Percentiles rank a stretch among this genome's conserved stretches.
Conservation (phyloP, 2,329 filamentous ascomycete genomes). For the Chrysosporium queenslandicum region DNA sequence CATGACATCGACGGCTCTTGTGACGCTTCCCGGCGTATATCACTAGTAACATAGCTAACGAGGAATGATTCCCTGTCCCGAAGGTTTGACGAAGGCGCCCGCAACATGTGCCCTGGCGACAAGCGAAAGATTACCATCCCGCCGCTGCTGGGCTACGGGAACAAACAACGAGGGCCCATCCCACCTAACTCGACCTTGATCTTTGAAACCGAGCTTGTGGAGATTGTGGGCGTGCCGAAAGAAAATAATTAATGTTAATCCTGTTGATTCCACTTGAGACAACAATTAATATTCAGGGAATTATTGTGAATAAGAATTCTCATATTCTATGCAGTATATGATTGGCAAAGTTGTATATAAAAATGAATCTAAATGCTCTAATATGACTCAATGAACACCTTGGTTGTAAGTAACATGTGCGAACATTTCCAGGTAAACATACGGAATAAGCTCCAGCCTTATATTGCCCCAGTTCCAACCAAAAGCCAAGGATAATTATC, state of each 20-base stretch:
- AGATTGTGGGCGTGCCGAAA: slow-evolving; percentile 61
- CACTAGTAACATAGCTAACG: background rate
- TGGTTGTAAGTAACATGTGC: too few relatives aligned
- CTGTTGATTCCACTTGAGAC: too few relatives aligned
- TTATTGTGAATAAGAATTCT: background rate
- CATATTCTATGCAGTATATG: background rate
- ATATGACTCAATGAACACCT: too few relatives aligned
- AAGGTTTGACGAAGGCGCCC: slow-evolving; percentile 78
- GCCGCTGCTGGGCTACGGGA: slow-evolving; percentile 71
- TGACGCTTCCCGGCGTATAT: too few relatives aligned
- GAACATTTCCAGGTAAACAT: too few relatives aligned
- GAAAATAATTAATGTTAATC: slow-evolving; percentile 24
- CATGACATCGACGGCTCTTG: too few relatives aligned
- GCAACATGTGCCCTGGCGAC: slow-evolving; percentile 93
- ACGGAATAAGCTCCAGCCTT: too few relatives aligned
- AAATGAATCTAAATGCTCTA: too few relatives aligned
- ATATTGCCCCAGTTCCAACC: too few relatives aligned
- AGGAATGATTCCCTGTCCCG: slow-evolving; percentile 17
- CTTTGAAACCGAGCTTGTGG: slow-evolving; percentile 83
- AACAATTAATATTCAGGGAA: background rate
- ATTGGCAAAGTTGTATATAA: background rate
- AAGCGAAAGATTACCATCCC: slow-evolving; percentile 81
- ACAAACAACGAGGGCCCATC: slow-evolving; percentile 69
- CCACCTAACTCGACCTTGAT: slow-evolving; percentile 71
- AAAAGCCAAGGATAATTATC: too few relatives aligned